Conservation (phyloP, 352 stramenopile species). For the Achlya hypogyna region DNA sequence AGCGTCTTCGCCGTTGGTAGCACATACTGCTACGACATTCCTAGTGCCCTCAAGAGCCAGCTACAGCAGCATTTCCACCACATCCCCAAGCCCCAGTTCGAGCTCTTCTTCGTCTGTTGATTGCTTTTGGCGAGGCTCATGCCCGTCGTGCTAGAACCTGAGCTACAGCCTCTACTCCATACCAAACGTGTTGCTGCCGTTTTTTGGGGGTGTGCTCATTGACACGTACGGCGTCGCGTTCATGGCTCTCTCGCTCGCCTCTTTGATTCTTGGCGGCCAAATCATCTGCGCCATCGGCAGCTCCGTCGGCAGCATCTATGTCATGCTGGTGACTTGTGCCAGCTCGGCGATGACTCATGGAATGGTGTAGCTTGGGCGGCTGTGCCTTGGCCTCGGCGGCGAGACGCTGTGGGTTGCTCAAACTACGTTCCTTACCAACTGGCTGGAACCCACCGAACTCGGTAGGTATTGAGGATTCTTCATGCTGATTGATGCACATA, state of each 20-base stretch:
- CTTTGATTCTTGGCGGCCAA: conserved; percentile 30
- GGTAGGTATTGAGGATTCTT: conserved; percentile 1
- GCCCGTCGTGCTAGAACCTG: conserved; percentile 57
- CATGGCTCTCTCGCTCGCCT: conserved; percentile 23
- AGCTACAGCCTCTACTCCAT: conserved; percentile 62
- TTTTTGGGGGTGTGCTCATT: conserved; percentile 55
- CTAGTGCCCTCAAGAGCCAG: conserved; percentile 25
- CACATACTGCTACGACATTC: conserved; percentile 34
- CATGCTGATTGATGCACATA: too few relatives aligned
- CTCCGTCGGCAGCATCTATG: conserved; percentile 2
- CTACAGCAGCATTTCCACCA: conserved; percentile 25
- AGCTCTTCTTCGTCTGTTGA: neutral
- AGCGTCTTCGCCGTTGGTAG: conserved; percentile 23
- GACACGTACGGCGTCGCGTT: conserved; percentile 34
- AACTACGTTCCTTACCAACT: conserved; percentile 40
- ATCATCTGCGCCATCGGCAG: conserved; percentile 39
- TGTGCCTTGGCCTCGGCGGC: conserved; percentile 56
- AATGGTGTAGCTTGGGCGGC: conserved; percentile 38
- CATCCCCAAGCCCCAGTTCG: neutral
- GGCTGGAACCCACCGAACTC: conserved; percentile 48
- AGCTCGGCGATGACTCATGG: neutral
- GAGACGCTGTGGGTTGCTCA: conserved; percentile 49
- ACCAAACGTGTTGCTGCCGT: conserved; percentile 56
- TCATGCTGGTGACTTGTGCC: conserved; percentile 22
- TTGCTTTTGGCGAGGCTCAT: conserved; percentile 23